Evolutionary conservation across 257 asterid genomes (phyloP).

Genomic region (Apocynum venetum): DNA sequence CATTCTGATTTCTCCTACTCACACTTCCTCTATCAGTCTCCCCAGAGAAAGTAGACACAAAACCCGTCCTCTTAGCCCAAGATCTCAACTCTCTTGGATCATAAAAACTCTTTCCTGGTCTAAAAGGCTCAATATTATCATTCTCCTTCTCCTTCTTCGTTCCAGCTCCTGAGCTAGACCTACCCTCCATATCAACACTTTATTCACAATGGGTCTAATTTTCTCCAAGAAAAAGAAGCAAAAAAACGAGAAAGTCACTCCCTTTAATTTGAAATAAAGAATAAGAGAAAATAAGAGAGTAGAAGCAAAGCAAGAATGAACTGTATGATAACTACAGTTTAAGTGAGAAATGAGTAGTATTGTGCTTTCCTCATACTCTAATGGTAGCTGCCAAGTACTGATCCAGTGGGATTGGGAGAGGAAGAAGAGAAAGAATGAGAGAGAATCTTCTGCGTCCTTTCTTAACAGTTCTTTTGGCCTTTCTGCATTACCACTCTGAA

Average conservation of each 20-base stretch:
- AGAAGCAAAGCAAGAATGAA: constrained; percentile 7
- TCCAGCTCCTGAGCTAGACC: constrained; percentile 51
- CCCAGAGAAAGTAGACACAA: constrained; percentile 76
- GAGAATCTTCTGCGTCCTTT: neutral
- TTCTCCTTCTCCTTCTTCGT: constrained; percentile 38
- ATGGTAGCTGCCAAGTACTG: neutral
- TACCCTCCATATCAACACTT: constrained; percentile 60
- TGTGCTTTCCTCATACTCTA: neutral
- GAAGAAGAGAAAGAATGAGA: neutral
- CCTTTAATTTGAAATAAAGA: constrained; percentile 11
- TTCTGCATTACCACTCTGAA: constrained; percentile 1
- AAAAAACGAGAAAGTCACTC: constrained; percentile 15
- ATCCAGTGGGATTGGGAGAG: neutral
- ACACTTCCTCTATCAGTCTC: constrained; percentile 52
- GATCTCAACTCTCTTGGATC: constrained; percentile 90
- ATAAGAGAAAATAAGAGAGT: neutral
- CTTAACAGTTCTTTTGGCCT: neutral
- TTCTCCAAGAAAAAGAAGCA: neutral
- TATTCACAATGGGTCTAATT: constrained; percentile 33
- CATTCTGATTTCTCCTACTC: constrained; percentile 38
- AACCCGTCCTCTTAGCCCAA: constrained; percentile 98
- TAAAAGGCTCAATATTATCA: constrained; percentile 78
- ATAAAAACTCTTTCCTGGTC: constrained; percentile 48
- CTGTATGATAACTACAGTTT: neutral
- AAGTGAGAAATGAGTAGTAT: constrained; percentile 7